A percentile compares a stretch with the other conserved stretches of the same genome.
These are phyloP conservation scores for Penicillium maclennaniae DNA, from an alignment of 495 filamentous ascomycete species.

Conservation along the genomic window DNA sequence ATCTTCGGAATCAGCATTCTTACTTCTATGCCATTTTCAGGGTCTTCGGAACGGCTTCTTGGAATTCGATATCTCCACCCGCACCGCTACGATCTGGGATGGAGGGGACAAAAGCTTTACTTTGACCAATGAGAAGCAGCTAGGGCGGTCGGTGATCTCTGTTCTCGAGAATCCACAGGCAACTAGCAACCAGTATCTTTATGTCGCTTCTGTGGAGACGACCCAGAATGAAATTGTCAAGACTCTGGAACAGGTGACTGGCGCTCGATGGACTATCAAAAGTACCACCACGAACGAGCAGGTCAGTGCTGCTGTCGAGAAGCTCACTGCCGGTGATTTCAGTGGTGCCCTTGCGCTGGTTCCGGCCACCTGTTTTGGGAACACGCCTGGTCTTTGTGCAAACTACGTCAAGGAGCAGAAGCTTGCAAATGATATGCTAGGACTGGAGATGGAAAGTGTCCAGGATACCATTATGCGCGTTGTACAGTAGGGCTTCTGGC, in stretches of 20 bases:
- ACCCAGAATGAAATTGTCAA: slow-evolving; percentile 45
- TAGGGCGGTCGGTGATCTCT: slow-evolving; percentile 37
- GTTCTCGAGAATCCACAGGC: slow-evolving; percentile 34
- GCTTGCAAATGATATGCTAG: slow-evolving; percentile 31
- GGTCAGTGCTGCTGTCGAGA: slow-evolving; percentile 23
- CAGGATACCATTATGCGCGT: slow-evolving; percentile 26
- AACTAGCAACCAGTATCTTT: slow-evolving; percentile 48
- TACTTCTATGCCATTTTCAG: slow-evolving; percentile 4
- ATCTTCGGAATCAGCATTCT: not conserved
- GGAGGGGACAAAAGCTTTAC: slow-evolving; percentile 35
- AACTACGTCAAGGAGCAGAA: slow-evolving; percentile 28
- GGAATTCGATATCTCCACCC: slow-evolving; percentile 37
- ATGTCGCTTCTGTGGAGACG: slow-evolving; percentile 40
- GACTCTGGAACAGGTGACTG: slow-evolving; percentile 40
- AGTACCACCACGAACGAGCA: slow-evolving; percentile 28
- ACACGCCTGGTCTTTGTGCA: slow-evolving; percentile 19
- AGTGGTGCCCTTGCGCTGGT: slow-evolving; percentile 27
- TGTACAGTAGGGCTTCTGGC: not conserved
- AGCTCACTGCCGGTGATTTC: slow-evolving; percentile 36
- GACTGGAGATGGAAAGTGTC: slow-evolving; percentile 26
- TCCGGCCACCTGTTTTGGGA: slow-evolving; percentile 24
- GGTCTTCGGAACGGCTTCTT: slow-evolving; percentile 41
- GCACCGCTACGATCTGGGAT: slow-evolving; percentile 46
- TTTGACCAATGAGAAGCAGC: slow-evolving; percentile 36
- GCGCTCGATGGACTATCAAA: slow-evolving; percentile 37